Base-by-base conservation (phyloP, 345 rosid species). In the Abelmoschus esculentus region DNA sequence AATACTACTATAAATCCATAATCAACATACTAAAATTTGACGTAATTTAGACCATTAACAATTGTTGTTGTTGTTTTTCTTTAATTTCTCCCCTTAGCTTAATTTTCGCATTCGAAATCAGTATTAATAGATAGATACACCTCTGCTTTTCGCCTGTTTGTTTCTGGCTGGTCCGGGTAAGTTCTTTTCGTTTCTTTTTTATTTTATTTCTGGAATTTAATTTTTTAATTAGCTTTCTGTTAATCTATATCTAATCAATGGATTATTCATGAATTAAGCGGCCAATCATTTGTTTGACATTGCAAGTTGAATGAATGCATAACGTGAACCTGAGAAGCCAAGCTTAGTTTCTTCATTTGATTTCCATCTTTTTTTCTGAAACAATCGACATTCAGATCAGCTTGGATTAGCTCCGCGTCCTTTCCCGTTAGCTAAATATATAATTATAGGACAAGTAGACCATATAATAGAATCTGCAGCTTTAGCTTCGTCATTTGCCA, bases 101-200 rank as follows among this genome's bases (percentile, higher is more conserved):
- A 22, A 22, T 22, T 22, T 22, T 22, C 26, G 26, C 1, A 1
- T 22, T 22, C 26, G 26, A 22, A 22, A 22, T 22, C 26, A 22
- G 26, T 22, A 22, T 22, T 22, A 22, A 22, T 22, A 22, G 26
- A 22, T 22, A 22, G 26, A 22, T 22, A 22, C 26, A 22, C 1
- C 44, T 11, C 70, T 5, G 22, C 64, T 47, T 34, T 14, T 42
- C 13, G 58, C 13, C 13, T 46, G 50, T 49, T 53, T 73, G 50
- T 49, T 53, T 73, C 73, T 62, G 67, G 50, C 57, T 60, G 29
- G 49, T 50, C 75, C 74, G 4, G 83, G 83, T 79, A 61, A 44
- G 62, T 55, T 34, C 64, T 34, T 74, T 17, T 53, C 49, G 49
- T 66, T 67, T 56, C 6, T 6, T 6, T 36, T 38, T 38, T 32